These are phyloP conservation scores for Spathaspora hagerdaliae DNA, from an alignment of 805 yeast species.

Conservation along the genomic window DNA sequence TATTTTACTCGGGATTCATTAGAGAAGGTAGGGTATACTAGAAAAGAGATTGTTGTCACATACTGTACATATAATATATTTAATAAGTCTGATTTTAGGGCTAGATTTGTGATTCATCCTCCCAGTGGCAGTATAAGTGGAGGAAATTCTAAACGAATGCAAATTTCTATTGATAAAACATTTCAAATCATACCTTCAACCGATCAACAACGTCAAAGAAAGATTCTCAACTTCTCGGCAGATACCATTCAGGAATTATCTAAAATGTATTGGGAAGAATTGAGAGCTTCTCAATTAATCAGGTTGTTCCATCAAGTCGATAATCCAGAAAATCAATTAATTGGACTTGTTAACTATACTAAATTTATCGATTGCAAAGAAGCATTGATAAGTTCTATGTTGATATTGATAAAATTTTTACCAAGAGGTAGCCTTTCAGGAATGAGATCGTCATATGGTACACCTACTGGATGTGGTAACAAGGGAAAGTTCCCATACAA, in stretches of 20 bases:
- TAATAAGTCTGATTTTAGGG: slow-evolving; percentile 71
- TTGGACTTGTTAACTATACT: slow-evolving; percentile 54
- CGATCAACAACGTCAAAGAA: slow-evolving; percentile 5
- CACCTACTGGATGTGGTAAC: slow-evolving; percentile 23
- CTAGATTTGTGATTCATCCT: slow-evolving; percentile 39
- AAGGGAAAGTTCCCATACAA: slow-evolving; percentile 13
- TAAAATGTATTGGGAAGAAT: slow-evolving; percentile 51
- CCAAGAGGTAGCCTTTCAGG: slow-evolving; percentile 49
- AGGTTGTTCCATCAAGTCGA: slow-evolving; percentile 51
- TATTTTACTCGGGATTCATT: slow-evolving; percentile 8
- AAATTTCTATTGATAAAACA: slow-evolving; percentile 25
- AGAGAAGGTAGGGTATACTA: slow-evolving; percentile 4
- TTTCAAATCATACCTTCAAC: slow-evolving; percentile 21
- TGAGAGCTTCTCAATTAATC: slow-evolving; percentile 54
- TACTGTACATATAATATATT: slow-evolving; percentile 74
- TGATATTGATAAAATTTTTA: slow-evolving; percentile 40
- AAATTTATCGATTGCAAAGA: slow-evolving; percentile 24
- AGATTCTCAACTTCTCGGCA: slow-evolving; percentile 12
- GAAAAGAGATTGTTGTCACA: slow-evolving; percentile 39
- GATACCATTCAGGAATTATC: slow-evolving; percentile 14
- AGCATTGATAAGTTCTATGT: slow-evolving; percentile 18
- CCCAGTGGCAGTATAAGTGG: not conserved
- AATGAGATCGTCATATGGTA: slow-evolving; percentile 26
- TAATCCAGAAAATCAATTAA: slow-evolving; percentile 51
- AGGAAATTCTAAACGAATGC: slow-evolving; percentile 7